Conservation (phyloP, 805 yeast genomes). For the Candida incommunis region DNA sequence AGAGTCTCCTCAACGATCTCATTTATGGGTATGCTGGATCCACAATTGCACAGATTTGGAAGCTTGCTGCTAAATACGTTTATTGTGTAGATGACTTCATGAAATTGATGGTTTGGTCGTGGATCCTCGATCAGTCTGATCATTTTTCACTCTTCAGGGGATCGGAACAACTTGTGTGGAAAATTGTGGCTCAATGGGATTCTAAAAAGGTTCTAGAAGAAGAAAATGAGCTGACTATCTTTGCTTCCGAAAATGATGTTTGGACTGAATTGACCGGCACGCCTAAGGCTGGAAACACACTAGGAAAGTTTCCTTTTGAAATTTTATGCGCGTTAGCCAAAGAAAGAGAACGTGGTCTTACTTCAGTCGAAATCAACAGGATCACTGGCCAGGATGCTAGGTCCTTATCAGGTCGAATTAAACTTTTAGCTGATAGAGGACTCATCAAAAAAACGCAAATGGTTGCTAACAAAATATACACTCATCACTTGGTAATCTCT, state of each 20-base stretch:
- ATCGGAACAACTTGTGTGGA: slow-evolving; percentile 2
- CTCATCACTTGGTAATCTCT: not conserved
- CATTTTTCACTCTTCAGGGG: slow-evolving; percentile 3
- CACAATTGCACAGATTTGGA: slow-evolving; percentile 6
- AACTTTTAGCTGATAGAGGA: slow-evolving; percentile 18
- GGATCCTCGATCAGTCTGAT: slow-evolving; percentile 7
- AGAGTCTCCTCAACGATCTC: not conserved
- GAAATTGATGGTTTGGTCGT: slow-evolving; percentile 8
- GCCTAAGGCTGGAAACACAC: slow-evolving; percentile 15
- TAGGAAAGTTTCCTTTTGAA: slow-evolving; percentile 26
- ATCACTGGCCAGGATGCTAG: slow-evolving; percentile 27
- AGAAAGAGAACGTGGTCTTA: slow-evolving; percentile 24
- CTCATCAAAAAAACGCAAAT: slow-evolving; percentile 16
- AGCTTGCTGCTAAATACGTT: not conserved
- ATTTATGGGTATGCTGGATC: slow-evolving; percentile 9
- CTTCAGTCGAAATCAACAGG: slow-evolving; percentile 22
- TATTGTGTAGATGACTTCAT: slow-evolving; percentile 7
- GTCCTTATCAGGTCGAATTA: slow-evolving; percentile 23
- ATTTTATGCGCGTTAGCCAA: slow-evolving; percentile 25
- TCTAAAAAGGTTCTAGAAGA: not conserved
- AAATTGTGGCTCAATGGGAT: not conserved
- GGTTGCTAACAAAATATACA: not conserved
- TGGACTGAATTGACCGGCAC: slow-evolving; percentile 24
- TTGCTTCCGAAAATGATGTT: slow-evolving; percentile 20
- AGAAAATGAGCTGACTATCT: slow-evolving; percentile 8